A percentile compares a stretch with the other conserved stretches of the same genome.
These are phyloP conservation scores for Coriolopsis trogii DNA, from an alignment of 1,284 basidiomycete species.

Conservation along the genomic window DNA sequence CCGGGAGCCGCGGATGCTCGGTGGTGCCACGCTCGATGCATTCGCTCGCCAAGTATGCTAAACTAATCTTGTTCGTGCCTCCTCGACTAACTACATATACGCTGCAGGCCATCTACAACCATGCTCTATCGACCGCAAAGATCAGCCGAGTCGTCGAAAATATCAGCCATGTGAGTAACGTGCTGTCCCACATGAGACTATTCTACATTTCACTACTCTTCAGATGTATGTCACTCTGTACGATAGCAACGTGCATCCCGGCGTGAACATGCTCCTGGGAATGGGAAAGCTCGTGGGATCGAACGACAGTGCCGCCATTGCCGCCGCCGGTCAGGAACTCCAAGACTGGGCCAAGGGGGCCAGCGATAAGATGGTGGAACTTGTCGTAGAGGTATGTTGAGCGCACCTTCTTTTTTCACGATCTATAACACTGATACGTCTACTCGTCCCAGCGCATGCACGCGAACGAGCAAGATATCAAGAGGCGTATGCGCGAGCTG, in stretches of 20 bases:
- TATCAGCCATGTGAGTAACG: conserved; percentile 7
- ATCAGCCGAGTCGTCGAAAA: conserved; percentile 11
- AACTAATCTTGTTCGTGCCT: background rate
- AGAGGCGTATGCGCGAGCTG: too few relatives aligned
- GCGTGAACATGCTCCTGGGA: conserved; percentile 15
- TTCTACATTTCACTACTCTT: background rate
- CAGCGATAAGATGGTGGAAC: conserved; percentile 2
- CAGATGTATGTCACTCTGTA: conserved; percentile 18
- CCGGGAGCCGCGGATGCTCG: background rate
- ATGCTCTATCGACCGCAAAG: conserved; percentile 9
- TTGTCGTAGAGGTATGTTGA: conserved; percentile 9
- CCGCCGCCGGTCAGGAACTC: conserved; percentile 2
- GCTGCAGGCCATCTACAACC: conserved; percentile 8
- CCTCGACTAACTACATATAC: too few relatives aligned
- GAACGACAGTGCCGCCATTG: background rate
- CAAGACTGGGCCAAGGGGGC: conserved; percentile 11
- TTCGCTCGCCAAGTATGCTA: conserved; percentile 6
- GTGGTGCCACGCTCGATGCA: conserved; percentile 4
- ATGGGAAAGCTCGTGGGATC: conserved; percentile 13
- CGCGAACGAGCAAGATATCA: too few relatives aligned
- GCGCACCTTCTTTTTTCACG: background rate
- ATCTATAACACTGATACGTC: background rate
- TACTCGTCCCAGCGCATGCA: conserved; percentile 6
- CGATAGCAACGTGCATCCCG: conserved; percentile 10
- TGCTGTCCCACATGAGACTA: too few relatives aligned